phyloP scores from a whole-genome alignment of 2,329 filamentous ascomycete species.

The Alternaria brassicicola region DNA sequence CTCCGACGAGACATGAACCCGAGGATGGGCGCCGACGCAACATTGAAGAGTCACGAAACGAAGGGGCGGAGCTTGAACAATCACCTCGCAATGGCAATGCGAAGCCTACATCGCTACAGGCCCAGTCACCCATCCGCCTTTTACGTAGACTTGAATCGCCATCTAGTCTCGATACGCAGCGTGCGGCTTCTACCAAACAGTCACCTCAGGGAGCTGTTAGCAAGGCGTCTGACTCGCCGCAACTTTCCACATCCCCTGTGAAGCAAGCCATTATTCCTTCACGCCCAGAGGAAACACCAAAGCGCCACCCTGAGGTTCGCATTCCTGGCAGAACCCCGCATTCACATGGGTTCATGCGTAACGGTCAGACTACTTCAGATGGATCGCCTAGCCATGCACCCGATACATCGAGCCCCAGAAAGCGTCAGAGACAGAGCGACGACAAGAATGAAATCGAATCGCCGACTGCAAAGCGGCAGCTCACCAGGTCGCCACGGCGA shows the following conservation, averaged over 20 bases:
- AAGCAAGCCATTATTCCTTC: background rate
- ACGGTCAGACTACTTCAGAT: background rate
- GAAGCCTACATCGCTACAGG: background rate
- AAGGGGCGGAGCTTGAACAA: background rate
- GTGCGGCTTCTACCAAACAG: background rate
- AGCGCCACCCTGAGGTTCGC: slow-evolving; percentile 14
- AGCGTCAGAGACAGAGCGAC: slow-evolving; percentile 6
- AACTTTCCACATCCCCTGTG: background rate
- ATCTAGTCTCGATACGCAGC: slow-evolving; percentile 1
- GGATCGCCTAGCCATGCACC: background rate
- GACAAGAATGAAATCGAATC: background rate
- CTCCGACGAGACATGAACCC: background rate
- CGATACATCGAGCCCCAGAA: slow-evolving; percentile 6
- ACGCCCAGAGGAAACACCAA: background rate
- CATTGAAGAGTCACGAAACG: background rate
- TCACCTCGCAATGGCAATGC: background rate
- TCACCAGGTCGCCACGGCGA: background rate
- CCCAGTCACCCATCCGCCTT: background rate
- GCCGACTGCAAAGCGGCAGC: slow-evolving; percentile 4
- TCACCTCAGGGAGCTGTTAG: background rate
- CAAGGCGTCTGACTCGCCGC: slow-evolving; percentile 6
- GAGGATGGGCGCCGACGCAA: background rate
- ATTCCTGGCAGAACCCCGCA: slow-evolving; percentile 3
- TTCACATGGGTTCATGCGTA: background rate
- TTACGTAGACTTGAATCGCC: slow-evolving; percentile 20